Percentiles rank a stretch among this genome's conserved stretches.
Conservation (phyloP, 805 yeast genomes). For the Yarrowia sp. region DNA sequence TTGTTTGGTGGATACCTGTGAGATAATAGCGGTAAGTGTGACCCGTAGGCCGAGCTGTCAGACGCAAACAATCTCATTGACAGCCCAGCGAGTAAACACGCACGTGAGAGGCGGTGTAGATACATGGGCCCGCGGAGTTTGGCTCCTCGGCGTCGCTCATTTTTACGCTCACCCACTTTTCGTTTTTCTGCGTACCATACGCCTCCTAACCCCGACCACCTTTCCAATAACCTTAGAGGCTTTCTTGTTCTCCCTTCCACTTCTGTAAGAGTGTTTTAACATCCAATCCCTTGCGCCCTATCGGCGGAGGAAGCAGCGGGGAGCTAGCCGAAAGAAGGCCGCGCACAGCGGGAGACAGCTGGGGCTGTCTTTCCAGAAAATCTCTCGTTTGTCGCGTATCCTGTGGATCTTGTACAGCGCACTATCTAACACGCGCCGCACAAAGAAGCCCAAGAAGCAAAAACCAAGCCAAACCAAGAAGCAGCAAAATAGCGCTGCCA, state of each 20-base stretch:
- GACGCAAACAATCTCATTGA: too few relatives aligned
- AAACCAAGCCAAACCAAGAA: too few relatives aligned
- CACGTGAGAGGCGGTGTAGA: too few relatives aligned
- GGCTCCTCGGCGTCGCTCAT: too few relatives aligned
- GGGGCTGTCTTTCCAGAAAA: too few relatives aligned
- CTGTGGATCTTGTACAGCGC: too few relatives aligned
- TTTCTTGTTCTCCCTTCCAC: neutral
- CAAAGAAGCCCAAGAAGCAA: neutral
- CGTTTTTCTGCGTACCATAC: neutral
- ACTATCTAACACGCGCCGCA: too few relatives aligned
- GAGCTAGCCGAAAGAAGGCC: neutral
- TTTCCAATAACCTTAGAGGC: too few relatives aligned
- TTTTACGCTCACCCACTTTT: neutral
- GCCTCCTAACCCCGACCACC: neutral
- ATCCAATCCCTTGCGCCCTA: slow-evolving; percentile 17
- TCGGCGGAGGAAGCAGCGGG: neutral
- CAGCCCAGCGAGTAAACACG: neutral
- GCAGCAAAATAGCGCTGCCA: neutral
- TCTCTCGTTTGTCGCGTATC: neutral
- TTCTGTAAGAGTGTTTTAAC: neutral
- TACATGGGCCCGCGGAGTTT: too few relatives aligned
- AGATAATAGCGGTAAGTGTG: too few relatives aligned
- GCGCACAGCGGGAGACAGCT: neutral
- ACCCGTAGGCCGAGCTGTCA: too few relatives aligned
- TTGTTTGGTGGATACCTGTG: neutral